Percentiles rank a stretch among this genome's conserved stretches.
These are phyloP conservation scores for Coriolopsis trogii DNA, from an alignment of 1,284 basidiomycete species.

Conservation along the genomic window DNA sequence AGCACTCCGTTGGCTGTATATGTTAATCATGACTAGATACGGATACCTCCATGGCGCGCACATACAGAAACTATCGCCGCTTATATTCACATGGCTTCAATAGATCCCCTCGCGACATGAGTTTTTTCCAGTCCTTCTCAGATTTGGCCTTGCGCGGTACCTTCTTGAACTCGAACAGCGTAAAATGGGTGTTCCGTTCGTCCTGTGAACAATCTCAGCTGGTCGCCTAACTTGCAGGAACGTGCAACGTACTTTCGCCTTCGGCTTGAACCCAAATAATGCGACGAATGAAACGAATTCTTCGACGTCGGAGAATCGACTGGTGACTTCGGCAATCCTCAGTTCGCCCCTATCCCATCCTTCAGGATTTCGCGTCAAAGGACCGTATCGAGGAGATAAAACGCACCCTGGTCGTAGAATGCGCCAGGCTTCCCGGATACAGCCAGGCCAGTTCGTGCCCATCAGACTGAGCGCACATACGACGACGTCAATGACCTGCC, in stretches of 20 bases:
- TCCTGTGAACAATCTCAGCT: constrained; percentile 51
- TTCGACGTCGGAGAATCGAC: constrained; percentile 77
- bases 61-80: constrained; percentile 57
- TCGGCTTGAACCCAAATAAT: constrained; percentile 82
- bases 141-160: constrained; percentile 47
- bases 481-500: constrained; percentile 86
- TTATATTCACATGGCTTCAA: constrained; percentile 98
- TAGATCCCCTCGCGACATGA: constrained; percentile 61
- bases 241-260: constrained; percentile 60
- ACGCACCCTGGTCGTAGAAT: constrained; percentile 81
- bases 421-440: constrained; percentile 88
- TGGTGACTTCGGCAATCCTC: constrained; percentile 95
- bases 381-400: not conserved
- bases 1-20: too few species aligned
- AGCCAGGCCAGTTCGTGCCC: constrained; percentile 95
- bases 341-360: constrained; percentile 70
- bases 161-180: constrained; percentile 85
- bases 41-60: too few species aligned
- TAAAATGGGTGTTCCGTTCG: constrained; percentile 86
- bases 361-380: not conserved
- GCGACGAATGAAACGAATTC: constrained; percentile 76
- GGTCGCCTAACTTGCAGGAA: constrained; percentile 1
- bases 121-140: constrained; percentile 65
- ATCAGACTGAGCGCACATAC: constrained; percentile 96
- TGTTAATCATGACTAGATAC: too few species aligned